Evolutionary conservation across 2,329 filamentous ascomycete species (phyloP).

Genomic region (Westerdykella ornata): DNA sequence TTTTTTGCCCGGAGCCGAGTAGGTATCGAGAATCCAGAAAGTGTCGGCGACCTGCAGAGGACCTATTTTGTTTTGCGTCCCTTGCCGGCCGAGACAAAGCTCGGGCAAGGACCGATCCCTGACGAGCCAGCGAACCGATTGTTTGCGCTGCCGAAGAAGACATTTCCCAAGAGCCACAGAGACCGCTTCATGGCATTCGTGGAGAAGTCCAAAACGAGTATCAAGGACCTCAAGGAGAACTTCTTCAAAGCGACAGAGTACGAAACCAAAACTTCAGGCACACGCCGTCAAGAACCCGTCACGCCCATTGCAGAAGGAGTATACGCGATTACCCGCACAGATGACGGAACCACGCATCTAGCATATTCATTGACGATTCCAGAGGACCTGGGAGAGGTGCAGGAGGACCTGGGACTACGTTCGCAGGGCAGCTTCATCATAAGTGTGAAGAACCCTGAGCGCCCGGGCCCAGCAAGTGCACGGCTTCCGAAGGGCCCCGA

Average conservation of each 20-base stretch:
- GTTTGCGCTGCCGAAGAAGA: conserved; percentile 77
- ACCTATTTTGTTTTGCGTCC: conserved; percentile 76
- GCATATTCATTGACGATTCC: conserved; percentile 75
- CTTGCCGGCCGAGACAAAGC: conserved; percentile 60
- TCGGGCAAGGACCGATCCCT: conserved; percentile 54
- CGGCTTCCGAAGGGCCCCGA: conserved; percentile 59
- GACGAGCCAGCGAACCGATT: conserved; percentile 60
- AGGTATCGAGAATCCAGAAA: conserved; percentile 61
- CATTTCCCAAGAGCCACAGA: conserved; percentile 59
- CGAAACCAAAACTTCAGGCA: conserved; percentile 67
- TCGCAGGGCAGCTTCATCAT: conserved; percentile 70
- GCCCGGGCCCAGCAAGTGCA: conserved; percentile 57
- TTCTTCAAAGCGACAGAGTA: conserved; percentile 65
- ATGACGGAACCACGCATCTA: conserved; percentile 63
- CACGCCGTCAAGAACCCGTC: conserved; percentile 60
- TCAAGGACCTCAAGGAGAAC: conserved; percentile 63
- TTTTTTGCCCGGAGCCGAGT: conserved; percentile 82
- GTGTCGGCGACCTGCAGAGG: conserved; percentile 65
- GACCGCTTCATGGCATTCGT: conserved; percentile 79
- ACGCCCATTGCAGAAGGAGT: conserved; percentile 77
- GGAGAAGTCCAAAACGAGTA: conserved; percentile 61
- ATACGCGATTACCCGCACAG: conserved; percentile 68
- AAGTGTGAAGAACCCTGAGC: conserved; percentile 72
- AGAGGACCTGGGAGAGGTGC: conserved; percentile 60
- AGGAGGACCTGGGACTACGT: conserved; percentile 66